These are phyloP conservation scores for Skeletonema marinoi DNA, from an alignment of 108 stramenopile species.

Conservation along the genomic window DNA sequence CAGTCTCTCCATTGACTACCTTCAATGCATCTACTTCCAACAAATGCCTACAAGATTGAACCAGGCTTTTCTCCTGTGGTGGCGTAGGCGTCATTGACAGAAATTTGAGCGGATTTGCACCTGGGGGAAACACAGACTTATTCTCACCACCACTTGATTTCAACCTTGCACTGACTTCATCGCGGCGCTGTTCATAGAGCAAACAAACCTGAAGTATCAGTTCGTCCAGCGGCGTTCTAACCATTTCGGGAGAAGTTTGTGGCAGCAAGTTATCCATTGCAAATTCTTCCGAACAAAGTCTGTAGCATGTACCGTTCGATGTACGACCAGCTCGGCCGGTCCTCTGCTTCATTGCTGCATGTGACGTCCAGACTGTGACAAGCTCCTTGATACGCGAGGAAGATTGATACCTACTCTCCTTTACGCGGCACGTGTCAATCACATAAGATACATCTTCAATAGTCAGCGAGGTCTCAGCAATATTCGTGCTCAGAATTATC, in stretches of 20 bases:
- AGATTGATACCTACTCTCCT: constrained; percentile 80
- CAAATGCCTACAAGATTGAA: constrained; percentile 61
- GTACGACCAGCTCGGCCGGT: constrained; percentile 92
- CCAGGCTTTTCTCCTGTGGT: constrained; percentile 57
- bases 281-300: constrained; percentile 65
- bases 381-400: constrained; percentile 69
- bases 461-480: constrained; percentile 73
- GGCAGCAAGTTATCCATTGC: constrained; percentile 41
- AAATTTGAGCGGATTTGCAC: constrained; percentile 56
- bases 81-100: constrained; percentile 79
- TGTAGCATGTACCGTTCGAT: constrained; percentile 74
- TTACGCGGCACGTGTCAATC: constrained; percentile 80
- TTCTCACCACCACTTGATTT: constrained; percentile 1
- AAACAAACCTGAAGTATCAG: constrained; percentile 74
- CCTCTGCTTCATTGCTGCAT: constrained; percentile 78
- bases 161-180: constrained; percentile 12
- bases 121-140: constrained; percentile 1
- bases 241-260: constrained; percentile 83
- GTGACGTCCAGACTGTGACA: constrained; percentile 64
- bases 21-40: constrained; percentile 66
- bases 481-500: constrained; percentile 87
- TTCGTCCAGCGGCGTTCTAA: constrained; percentile 88
- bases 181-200: constrained; percentile 52
- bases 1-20: constrained; percentile 28
- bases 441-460: constrained; percentile 69